These are phyloP conservation scores for Rhizoclosmatium sp. DNA, from an alignment of 192 early-diverging fungal genomes.

Conservation along the genomic window DNA sequence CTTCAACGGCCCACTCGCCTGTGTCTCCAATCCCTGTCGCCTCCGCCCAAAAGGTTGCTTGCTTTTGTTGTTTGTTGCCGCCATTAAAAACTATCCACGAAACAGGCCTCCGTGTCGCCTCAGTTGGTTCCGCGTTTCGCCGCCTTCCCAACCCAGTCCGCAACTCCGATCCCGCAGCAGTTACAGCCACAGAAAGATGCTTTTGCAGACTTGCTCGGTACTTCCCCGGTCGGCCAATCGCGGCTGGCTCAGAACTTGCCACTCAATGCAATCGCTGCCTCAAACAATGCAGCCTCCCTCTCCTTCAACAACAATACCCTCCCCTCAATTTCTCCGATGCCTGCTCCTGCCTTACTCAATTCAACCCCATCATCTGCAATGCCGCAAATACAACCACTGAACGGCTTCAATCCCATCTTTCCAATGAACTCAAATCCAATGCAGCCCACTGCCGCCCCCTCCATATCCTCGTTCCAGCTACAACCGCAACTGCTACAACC, in stretches of 20 bases:
- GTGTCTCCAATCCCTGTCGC: not conserved
- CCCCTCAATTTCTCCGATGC: not conserved
- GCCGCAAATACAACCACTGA: not conserved
- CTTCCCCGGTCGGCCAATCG: not conserved
- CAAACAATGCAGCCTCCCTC: not conserved
- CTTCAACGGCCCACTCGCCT: not conserved
- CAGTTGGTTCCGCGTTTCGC: not conserved
- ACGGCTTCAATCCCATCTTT: not conserved
- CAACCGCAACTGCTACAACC: not conserved
- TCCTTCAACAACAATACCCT: not conserved
- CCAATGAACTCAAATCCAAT: not conserved
- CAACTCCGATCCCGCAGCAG: too few relatives aligned
- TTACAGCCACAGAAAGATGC: not conserved
- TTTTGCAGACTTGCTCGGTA: conserved; percentile 17
- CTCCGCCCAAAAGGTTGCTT: not conserved
- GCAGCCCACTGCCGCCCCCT: not conserved
- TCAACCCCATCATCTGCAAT: not conserved
- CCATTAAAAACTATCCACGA: too few relatives aligned
- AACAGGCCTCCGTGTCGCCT: not conserved
- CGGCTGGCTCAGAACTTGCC: not conserved
- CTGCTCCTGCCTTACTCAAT: not conserved
- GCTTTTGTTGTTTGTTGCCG: not conserved
- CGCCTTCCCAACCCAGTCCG: not conserved
- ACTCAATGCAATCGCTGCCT: conserved; percentile 5
- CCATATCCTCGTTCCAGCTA: not conserved